Conservation (phyloP, 2,329 filamentous ascomycete genomes). For the Biscogniauxia sp. region DNA sequence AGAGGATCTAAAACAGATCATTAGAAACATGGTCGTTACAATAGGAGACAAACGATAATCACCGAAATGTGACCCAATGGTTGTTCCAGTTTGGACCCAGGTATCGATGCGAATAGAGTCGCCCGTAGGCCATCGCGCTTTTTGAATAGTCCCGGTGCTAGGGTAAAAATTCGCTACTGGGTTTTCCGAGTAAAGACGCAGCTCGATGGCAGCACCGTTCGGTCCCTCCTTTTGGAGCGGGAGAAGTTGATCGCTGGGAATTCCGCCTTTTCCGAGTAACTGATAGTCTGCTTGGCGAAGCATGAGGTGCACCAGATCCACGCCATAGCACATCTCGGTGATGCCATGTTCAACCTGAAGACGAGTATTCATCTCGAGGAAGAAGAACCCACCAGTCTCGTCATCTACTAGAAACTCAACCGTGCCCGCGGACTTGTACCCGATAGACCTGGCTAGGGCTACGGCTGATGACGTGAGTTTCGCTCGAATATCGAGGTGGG, state of each 20-base stretch:
- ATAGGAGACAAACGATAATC: background rate
- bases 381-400: slow-evolving; percentile 57
- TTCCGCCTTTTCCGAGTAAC: background rate
- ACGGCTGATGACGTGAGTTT: slow-evolving; percentile 20
- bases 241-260: background rate
- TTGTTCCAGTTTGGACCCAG: slow-evolving; percentile 58
- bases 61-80: slow-evolving; percentile 57
- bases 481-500: slow-evolving; percentile 31
- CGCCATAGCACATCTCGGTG: slow-evolving; percentile 50
- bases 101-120: slow-evolving; percentile 57
- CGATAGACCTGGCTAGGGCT: slow-evolving; percentile 24
- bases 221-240: slow-evolving; percentile 14
- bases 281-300: background rate
- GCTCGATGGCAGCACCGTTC: slow-evolving; percentile 37
- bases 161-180: slow-evolving; percentile 58
- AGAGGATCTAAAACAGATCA: background rate
- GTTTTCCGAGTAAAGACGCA: slow-evolving; percentile 46
- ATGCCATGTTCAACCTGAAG: slow-evolving; percentile 77
- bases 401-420: slow-evolving; percentile 63
- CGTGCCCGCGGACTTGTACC: slow-evolving; percentile 35
- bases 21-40: background rate
- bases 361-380: slow-evolving; percentile 55
- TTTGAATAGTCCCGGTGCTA: slow-evolving; percentile 56
- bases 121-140: slow-evolving; percentile 52
- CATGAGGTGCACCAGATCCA: slow-evolving; percentile 7